Conservation (phyloP, 2,329 filamentous ascomycete genomes). For the Dryadomyces quercivorus region DNA sequence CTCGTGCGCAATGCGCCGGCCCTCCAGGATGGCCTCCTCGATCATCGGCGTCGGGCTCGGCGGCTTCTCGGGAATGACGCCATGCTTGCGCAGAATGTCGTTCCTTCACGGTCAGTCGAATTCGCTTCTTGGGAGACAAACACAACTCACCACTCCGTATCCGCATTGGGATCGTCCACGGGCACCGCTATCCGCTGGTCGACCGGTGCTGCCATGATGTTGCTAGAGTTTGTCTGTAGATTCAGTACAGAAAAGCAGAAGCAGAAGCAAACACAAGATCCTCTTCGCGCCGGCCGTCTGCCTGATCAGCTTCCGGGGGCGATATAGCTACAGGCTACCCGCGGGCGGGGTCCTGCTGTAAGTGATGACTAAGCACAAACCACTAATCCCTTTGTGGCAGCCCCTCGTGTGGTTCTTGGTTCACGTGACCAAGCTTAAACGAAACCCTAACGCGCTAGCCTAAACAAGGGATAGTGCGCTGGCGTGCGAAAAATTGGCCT, state of each 20-base stretch:
- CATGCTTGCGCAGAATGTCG: constrained; percentile 93
- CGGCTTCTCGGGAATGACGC: constrained; percentile 94
- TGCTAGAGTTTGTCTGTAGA: not conserved
- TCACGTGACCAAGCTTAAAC: constrained; percentile 5
- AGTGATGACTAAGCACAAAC: not conserved
- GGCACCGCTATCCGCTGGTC: constrained; percentile 65
- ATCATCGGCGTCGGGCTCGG: constrained; percentile 93
- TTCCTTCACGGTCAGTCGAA: constrained; percentile 56
- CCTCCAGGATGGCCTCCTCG: constrained; percentile 83
- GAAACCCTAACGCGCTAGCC: constrained; percentile 13
- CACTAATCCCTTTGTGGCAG: constrained; percentile 4
- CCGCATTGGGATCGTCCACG: constrained; percentile 88
- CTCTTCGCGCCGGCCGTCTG: too few species aligned
- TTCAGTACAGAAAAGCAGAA: too few species aligned
- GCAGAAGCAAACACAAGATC: too few species aligned
- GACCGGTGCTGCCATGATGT: constrained; percentile 44
- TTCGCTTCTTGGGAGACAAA: too few species aligned
- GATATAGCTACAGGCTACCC: too few species aligned
- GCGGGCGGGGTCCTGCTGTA: not conserved
- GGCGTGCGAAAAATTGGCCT: constrained; percentile 3
- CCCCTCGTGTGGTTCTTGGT: not conserved
- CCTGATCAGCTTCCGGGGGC: not conserved
- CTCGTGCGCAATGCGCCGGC: constrained; percentile 72
- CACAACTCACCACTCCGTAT: constrained; percentile 83
- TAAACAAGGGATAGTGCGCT: constrained; percentile 2